Conservation (phyloP, 306 rosid genomes). For the Corylus heterophylla region DNA sequence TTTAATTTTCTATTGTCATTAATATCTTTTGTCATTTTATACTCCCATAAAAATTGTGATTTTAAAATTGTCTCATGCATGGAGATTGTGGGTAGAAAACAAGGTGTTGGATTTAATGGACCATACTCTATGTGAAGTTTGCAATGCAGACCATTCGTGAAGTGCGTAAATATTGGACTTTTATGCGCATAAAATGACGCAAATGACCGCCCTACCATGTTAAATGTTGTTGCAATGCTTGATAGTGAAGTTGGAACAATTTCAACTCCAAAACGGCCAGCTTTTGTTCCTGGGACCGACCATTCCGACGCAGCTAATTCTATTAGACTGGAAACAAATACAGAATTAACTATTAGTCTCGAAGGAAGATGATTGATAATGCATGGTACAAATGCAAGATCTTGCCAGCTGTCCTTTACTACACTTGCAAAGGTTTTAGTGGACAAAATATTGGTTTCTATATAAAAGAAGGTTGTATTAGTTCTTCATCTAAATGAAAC, state of each 20-base stretch:
- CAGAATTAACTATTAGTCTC: no score
- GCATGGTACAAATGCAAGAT: no score
- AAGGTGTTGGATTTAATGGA: slow-evolving; percentile 49
- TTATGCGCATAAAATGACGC: slow-evolving; percentile 57
- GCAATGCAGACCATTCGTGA: slow-evolving; percentile 28
- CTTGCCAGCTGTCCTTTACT: no score
- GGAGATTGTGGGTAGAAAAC: slow-evolving; percentile 52
- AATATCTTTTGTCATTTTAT: not conserved
- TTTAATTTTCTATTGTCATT: not conserved
- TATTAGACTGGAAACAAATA: no score
- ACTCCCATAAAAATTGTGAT: not conserved
- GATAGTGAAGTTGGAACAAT: slow-evolving; percentile 29
- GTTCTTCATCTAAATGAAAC: no score
- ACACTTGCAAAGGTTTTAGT: no score
- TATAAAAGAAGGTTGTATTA: no score
- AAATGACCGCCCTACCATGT: slow-evolving; percentile 49
- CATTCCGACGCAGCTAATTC: no score
- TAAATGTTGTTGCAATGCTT: slow-evolving; percentile 43
- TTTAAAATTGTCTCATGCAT: slow-evolving; percentile 33
- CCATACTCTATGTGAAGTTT: slow-evolving; percentile 26
- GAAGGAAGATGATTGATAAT: no score
- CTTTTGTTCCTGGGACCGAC: slow-evolving; percentile 28
- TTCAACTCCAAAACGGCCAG: slow-evolving; percentile 46
- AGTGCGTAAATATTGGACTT: slow-evolving; percentile 41
- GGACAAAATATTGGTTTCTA: no score